Evolutionary conservation across 78 protist species (phyloP), one percentile per base, ranked within the genome.

Genomic region (Cavenderia fasciculata): DNA sequence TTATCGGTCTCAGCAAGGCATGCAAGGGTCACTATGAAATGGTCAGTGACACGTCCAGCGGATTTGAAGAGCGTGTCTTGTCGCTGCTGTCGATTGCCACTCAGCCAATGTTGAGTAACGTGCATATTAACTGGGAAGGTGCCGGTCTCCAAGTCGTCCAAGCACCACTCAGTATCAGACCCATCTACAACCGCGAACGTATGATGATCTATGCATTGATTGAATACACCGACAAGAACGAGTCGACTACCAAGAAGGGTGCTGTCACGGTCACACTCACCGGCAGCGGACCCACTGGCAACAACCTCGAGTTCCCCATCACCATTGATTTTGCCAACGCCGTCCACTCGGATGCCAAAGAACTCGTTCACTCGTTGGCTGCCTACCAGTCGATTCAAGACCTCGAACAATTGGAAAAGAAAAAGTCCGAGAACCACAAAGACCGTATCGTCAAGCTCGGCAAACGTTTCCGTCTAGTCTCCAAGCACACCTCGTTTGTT

Each of bases 241-340:
- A n/a, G n/a, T n/a, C n/a, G n/a, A n/a, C n/a, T n/a, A n/a, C n/a
- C n/a, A n/a, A n/a, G n/a, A n/a, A n/a, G n/a, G n/a, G n/a, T n/a
- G n/a, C n/a, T n/a, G n/a, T n/a, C n/a, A 57, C 72, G 2, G 31
- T 75, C 4, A 34, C 21, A n/a, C 34, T 76, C 54, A 62, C 40
- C 10, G 86, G 86, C 1, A 25, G 62, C 52, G 73, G 86, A 21
- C 86, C 86, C 59, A 34, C 86, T 21, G 86, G 86, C 34, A 7
- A 23, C 12, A 19, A 14, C 25, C 3, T 76, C 11, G 36, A 46
- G 25, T 4, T 76, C 21, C 34, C 21, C 44, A 44, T 76, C 33
- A 40, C 36, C 7, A 33, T 76, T 25, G 72, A 63, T 16, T 63
- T 63, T 27, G 18, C 54, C 18, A n/a, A 33, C 4, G 72, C 72